Base-by-base conservation (phyloP, 1,139 yeast species). In the Yamadazyma aaseri region DNA sequence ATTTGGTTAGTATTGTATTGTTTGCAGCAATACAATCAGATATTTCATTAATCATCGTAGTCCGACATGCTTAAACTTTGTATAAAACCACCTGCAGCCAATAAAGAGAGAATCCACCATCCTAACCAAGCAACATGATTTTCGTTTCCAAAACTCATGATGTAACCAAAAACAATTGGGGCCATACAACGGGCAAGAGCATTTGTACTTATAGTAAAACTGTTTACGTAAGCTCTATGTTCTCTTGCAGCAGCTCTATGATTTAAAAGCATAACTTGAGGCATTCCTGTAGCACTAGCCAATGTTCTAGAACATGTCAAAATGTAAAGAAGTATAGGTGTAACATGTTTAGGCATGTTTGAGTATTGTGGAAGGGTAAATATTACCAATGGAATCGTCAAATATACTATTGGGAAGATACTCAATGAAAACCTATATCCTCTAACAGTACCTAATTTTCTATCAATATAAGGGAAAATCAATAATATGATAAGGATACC, bases 141-240 rank as follows among this genome's bases (percentile, higher is more conserved):
- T 9, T 50, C 51, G 40, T 73, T 70, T 12, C 73, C 68, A 40
- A 60, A 58, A 6, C 79, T 63, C 71, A 79, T 76, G 26, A 79
- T 44, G 35, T 57, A 60, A 6, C 85, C 85, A 76, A 81, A 78
- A 2, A 65, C 20, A 11, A 77, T 55, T 0, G 86, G 86, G 2
- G 81, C 84, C 1, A 73, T 26, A 37, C 73, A 79, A 39, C 85
- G 54, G 0, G 83, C 79, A 25, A 72, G 55, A 1, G 84, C 71
- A 14, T 73, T 60, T 37, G 74, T 64, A 37, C 76, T 68, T 49
- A 73, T 56, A 2, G 76, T 62, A 11, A 68, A 56, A 17, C 78
- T 73, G 47, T 75, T 75, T 24, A 74, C 63, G 40, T 70, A 65
- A 1, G 77, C 76, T 32, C 79, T 53, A 47, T 73, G 71, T 39